A percentile compares a stretch with the other conserved stretches of the same genome.
These are phyloP conservation scores for Fusarium drepaniforme DNA, from an alignment of 2,329 filamentous ascomycete species.

Conservation along the genomic window DNA sequence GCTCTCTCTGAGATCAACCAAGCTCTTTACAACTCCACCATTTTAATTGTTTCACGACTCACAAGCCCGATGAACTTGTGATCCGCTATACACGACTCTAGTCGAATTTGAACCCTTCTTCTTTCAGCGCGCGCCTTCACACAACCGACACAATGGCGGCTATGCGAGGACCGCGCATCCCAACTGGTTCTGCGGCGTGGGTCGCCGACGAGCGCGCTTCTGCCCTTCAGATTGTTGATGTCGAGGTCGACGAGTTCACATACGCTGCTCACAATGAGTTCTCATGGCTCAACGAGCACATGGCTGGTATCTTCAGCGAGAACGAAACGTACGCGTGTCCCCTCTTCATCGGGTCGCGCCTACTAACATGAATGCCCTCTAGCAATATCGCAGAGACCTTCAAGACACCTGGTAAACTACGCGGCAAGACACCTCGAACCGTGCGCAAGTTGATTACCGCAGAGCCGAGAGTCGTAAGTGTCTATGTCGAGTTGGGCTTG, in stretches of 20 bases:
- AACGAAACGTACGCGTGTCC: conserved; percentile 77
- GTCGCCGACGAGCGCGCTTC: conserved; percentile 86
- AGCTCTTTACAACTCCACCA: conserved; percentile 31
- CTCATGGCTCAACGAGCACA: conserved; percentile 99
- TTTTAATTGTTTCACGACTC: conserved; percentile 21
- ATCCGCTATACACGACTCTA: conserved; percentile 31
- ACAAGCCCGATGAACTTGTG: conserved; percentile 40
- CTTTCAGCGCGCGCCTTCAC: conserved; percentile 14
- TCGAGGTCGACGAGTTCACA: conserved; percentile 92
- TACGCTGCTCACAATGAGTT: conserved; percentile 94
- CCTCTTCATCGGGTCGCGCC: conserved; percentile 3
- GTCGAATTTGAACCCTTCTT: conserved; percentile 25
- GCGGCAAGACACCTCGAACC: conserved; percentile 84
- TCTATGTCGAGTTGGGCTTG: conserved; percentile 6
- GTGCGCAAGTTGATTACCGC: conserved; percentile 69
- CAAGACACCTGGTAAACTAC: conserved; percentile 89
- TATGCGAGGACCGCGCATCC: conserved; percentile 69
- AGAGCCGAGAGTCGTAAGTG: conserved; percentile 74
- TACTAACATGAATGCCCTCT: conserved; percentile 27
- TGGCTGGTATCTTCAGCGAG: conserved; percentile 91
- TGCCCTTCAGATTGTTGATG: conserved; percentile 78
- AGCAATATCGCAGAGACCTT: conserved; percentile 96
- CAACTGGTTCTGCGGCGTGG: conserved; percentile 88
- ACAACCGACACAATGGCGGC: conserved; percentile 52
- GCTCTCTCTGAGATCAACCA: conserved; percentile 34